Evolutionary conservation across 2,329 filamentous ascomycete genomes (phyloP), one percentile per base, ranked within the genome.

Genomic region (Allantophomopsis cytisporea): DNA sequence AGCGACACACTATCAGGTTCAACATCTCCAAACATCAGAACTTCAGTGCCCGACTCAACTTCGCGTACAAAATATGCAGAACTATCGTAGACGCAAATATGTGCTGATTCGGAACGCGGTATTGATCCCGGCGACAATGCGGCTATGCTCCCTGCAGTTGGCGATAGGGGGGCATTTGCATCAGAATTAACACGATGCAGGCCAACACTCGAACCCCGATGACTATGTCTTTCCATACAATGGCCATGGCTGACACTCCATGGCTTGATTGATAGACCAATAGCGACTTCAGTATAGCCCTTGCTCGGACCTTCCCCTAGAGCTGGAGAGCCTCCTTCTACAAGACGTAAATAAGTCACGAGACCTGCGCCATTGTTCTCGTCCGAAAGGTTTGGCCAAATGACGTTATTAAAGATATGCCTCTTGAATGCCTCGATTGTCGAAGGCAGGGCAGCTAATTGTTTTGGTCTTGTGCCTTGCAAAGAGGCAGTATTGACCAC

Each of bases 361-460:
- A 98, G 70, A 0, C 91, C 91, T 4, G 88, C 88, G 17, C 91
- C 91, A 28, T 88, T 87, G 56, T 94, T 91, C 61, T 98, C 91
- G 53, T 98, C 89, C 0, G 86, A 93, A 31, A 98, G 64, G 50
- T 98, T 98, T 0, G 91, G 91, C 91, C 91, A 98, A 39, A 96
- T 94, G 42, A 94, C 66, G 53, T 95, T 93, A 60, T 98, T 98
- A 66, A 98, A 98, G 43, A 98, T 85, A 60, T 98, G 88, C 1
- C 69, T 77, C 57, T 94, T 96, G 60, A 98, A 80, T 0, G 89
- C 88, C 35, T 85, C 72, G 38, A 98, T 88, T n/a, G 89, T 94
- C 20, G 77, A 80, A 0, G 88, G 86, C 4, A 96, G 64, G 0
- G 83, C 89, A 1, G 89, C 87, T 12, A 98, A 66, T 17, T 82